Conservation (phyloP, 164 flowering plant genomes). For the Magnolia sinica region DNA sequence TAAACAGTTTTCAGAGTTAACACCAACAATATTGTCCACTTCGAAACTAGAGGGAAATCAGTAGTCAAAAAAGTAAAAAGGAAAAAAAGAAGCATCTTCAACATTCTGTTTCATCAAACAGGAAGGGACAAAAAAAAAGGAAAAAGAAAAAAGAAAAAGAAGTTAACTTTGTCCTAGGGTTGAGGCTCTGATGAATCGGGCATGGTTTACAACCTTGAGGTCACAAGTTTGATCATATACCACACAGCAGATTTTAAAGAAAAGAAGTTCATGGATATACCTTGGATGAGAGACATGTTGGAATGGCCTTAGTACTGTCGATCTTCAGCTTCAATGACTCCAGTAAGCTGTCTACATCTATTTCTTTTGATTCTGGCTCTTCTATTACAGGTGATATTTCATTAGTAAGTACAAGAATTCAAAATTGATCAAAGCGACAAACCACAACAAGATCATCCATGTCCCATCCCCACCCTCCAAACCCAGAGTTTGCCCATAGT, state of each 20-base stretch:
- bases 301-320: conserved; percentile 31
- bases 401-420: conserved; percentile 9
- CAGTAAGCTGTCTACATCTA: conserved; percentile 51
- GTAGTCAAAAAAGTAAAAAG: no score
- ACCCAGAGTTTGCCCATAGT: not conserved
- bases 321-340: conserved; percentile 46
- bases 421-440: not conserved
- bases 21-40: no score
- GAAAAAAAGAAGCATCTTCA: no score
- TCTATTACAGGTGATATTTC: conserved; percentile 27
- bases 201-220: not conserved
- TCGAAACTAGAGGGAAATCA: no score
- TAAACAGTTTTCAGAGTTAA: no score
- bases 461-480: not conserved
- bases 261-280: conserved; percentile 4
- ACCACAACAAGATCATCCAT: not conserved
- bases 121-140: no score
- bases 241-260: not conserved
- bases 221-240: not conserved
- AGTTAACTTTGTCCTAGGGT: no score
- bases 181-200: no score
- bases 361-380: conserved; percentile 35
- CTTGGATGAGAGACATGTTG: conserved; percentile 57
- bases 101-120: no score
- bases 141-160: no score